Conservation (phyloP, 176 grass and related monocot species). For the Avena eriantha region DNA sequence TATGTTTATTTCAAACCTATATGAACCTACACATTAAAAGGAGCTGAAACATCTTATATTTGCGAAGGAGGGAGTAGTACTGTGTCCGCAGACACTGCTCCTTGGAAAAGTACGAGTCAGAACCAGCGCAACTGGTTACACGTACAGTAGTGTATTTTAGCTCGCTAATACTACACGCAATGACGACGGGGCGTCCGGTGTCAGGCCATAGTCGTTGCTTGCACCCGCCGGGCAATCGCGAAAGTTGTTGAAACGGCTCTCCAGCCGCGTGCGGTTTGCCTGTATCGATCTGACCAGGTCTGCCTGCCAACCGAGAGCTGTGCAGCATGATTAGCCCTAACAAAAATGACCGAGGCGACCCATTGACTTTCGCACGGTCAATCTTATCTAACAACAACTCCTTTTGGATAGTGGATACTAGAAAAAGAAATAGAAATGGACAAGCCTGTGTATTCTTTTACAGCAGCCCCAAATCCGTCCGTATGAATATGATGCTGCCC, state of each 20-base stretch:
- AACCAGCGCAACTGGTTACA: background rate
- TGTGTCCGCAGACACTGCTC: background rate
- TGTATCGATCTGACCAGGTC: background rate
- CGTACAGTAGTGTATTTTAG: background rate
- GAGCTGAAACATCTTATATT: no score
- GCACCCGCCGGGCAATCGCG: background rate
- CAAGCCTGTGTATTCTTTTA: background rate
- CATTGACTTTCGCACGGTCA: conserved; percentile 45
- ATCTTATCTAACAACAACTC: background rate
- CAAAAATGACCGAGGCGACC: background rate
- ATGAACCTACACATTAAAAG: no score
- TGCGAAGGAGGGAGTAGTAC: no score
- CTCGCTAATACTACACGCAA: conserved; percentile 20
- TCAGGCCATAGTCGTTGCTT: background rate
- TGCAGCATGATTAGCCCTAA: conserved; percentile 1
- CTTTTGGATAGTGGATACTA: background rate
- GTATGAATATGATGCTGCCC: background rate
- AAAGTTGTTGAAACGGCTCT: conserved; percentile 14
- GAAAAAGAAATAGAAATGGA: background rate
- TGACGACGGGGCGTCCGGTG: background rate
- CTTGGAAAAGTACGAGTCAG: no score
- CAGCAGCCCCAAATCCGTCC: background rate
- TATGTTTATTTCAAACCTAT: no score
- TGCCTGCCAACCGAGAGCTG: background rate
- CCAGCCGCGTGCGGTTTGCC: background rate